Conservation (phyloP, 164 flowering plant species). For the Akebia trifoliata region DNA sequence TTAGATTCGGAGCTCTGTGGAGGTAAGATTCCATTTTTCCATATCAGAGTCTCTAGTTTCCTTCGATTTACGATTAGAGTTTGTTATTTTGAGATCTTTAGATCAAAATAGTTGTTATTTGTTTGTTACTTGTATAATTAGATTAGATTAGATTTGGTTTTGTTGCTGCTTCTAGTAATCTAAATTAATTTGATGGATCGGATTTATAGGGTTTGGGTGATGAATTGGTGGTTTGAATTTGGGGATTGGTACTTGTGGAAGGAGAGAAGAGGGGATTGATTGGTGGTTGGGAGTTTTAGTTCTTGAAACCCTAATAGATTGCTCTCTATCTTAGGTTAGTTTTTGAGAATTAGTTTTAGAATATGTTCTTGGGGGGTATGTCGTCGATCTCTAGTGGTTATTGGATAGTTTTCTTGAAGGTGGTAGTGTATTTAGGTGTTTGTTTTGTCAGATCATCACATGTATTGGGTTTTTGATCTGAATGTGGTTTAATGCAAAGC, state of each 20-base stretch:
- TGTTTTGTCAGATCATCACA: too few species aligned
- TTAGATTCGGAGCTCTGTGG: constrained; percentile 20
- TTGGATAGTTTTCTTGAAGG: too few species aligned
- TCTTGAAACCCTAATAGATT: constrained; percentile 18
- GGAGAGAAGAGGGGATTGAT: background rate
- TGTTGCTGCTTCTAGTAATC: background rate
- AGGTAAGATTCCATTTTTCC: constrained; percentile 25
- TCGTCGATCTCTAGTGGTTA: too few species aligned
- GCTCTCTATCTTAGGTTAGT: constrained; percentile 4
- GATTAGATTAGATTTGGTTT: background rate
- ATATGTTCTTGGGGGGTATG: background rate
- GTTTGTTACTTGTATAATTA: background rate
- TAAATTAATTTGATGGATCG: background rate
- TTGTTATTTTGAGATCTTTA: background rate
- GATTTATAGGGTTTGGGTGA: background rate
- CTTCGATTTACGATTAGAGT: background rate
- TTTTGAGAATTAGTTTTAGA: background rate
- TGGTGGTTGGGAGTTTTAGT: background rate
- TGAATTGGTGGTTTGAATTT: constrained; percentile 8
- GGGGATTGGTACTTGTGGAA: background rate
- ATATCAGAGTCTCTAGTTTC: background rate
- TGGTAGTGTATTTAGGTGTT: background rate
- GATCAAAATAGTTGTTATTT: constrained; percentile 3
- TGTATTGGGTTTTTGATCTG: too few species aligned
- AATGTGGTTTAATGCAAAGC: background rate